phyloP scores from a whole-genome alignment of 2,329 filamentous ascomycete species.

The Trichoderma aggressivum region DNA sequence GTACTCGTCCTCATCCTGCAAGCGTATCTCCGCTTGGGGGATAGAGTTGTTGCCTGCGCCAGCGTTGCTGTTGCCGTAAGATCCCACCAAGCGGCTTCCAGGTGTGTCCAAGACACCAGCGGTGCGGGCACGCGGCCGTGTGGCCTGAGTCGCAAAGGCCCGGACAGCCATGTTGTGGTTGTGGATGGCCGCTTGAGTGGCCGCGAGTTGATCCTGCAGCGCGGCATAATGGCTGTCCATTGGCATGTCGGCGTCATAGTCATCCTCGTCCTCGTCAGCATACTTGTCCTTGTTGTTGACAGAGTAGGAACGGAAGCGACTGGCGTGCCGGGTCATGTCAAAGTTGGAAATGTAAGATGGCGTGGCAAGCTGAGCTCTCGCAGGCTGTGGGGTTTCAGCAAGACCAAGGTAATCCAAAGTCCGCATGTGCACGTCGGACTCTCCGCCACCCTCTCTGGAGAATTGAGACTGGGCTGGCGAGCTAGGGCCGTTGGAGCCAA shows the following conservation, averaged over 20 bases:
- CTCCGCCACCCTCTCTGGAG: slow-evolving; percentile 77
- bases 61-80: slow-evolving; percentile 70
- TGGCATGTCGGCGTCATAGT: slow-evolving; percentile 57
- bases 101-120: slow-evolving; percentile 86
- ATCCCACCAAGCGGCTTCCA: slow-evolving; percentile 61
- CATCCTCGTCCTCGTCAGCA: slow-evolving; percentile 74
- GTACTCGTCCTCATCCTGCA: slow-evolving; percentile 73
- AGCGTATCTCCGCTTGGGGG: slow-evolving; percentile 68
- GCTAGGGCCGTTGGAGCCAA: slow-evolving; percentile 83
- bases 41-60: slow-evolving; percentile 69
- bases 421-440: slow-evolving; percentile 82
- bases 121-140: slow-evolving; percentile 82
- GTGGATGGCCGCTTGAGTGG: slow-evolving; percentile 69
- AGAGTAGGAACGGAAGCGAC: slow-evolving; percentile 92
- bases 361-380: slow-evolving; percentile 68
- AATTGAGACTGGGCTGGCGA: slow-evolving; percentile 85
- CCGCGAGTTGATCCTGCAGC: slow-evolving; percentile 60
- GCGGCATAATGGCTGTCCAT: slow-evolving; percentile 57
- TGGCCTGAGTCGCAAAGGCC: slow-evolving; percentile 82
- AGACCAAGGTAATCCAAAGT: slow-evolving; percentile 95
- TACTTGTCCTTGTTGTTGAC: slow-evolving; percentile 99
- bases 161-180: slow-evolving; percentile 93
- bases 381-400: slow-evolving; percentile 85
- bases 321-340: slow-evolving; percentile 72
- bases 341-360: slow-evolving; percentile 74